Evolutionary conservation across 2,329 filamentous ascomycete species (phyloP).

Genomic region (Ploettnerulaceae sp.): DNA sequence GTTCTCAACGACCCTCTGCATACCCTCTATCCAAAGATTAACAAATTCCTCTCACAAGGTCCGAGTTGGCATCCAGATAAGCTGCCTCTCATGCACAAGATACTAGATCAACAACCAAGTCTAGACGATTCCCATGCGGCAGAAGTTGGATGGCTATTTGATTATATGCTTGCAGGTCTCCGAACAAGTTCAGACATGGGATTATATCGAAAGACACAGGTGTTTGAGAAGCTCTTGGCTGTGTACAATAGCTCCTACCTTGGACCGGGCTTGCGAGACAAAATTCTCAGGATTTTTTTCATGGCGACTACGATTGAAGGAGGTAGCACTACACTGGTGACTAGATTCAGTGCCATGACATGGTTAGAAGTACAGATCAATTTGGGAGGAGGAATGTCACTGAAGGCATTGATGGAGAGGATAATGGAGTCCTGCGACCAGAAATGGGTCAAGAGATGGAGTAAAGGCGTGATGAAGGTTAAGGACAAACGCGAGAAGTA

Average conservation of each 20-base stretch:
- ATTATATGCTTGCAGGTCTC: constrained; percentile 65
- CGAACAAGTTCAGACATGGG: constrained; percentile 54
- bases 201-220: constrained; percentile 54
- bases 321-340: constrained; percentile 76
- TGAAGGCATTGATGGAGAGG: constrained; percentile 51
- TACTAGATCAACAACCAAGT: constrained; percentile 60
- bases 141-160: constrained; percentile 70
- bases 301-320: constrained; percentile 62
- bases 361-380: constrained; percentile 66
- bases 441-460: constrained; percentile 63
- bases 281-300: constrained; percentile 58
- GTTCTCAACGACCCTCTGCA: constrained; percentile 75
- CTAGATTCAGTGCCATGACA: constrained; percentile 66
- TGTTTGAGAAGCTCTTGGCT: constrained; percentile 71
- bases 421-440: constrained; percentile 63
- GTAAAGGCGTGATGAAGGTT: constrained; percentile 35
- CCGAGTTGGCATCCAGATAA: constrained; percentile 72
- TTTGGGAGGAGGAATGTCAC: constrained; percentile 42
- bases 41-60: constrained; percentile 72
- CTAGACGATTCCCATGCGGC: constrained; percentile 68
- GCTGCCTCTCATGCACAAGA: constrained; percentile 63
- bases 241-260: constrained; percentile 65
- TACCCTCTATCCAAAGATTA: constrained; percentile 79
- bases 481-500: constrained; percentile 1
- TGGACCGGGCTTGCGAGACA: constrained; percentile 47